Percentiles rank a stretch among this genome's conserved stretches.
phyloP scores from a whole-genome alignment of 2,329 filamentous ascomycete species.

The Dendrostoma leiphaemia region DNA sequence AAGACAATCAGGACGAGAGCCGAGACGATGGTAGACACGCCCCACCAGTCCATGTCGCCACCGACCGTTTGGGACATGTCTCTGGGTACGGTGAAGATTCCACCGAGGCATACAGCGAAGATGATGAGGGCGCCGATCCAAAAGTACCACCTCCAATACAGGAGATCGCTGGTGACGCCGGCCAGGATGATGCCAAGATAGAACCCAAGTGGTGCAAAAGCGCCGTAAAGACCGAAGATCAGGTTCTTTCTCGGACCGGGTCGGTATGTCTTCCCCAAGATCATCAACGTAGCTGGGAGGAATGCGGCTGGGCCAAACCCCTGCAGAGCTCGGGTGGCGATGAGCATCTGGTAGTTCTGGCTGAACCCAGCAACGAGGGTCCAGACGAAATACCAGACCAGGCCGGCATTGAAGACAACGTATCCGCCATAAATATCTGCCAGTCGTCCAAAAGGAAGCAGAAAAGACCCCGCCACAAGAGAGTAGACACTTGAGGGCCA shows the following conservation, averaged over 20 bases:
- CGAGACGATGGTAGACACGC: conserved; percentile 57
- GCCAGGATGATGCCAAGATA: conserved; percentile 66
- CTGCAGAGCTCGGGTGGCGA: conserved; percentile 71
- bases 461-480: conserved; percentile 50
- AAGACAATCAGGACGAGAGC: conserved; percentile 71
- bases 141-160: conserved; percentile 69
- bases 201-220: conserved; percentile 57
- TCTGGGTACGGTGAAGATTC: conserved; percentile 35
- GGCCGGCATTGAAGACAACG: conserved; percentile 56
- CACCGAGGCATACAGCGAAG: conserved; percentile 27
- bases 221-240: conserved; percentile 58
- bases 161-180: conserved; percentile 58
- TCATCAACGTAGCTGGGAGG: conserved; percentile 66
- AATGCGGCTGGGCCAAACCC: conserved; percentile 73
- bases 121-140: conserved; percentile 54
- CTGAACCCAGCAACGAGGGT: conserved; percentile 70
- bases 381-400: conserved; percentile 67
- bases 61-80: conserved; percentile 21
- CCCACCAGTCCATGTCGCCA: conserved; percentile 66
- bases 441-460: conserved; percentile 63
- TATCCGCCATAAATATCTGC: conserved; percentile 64
- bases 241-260: conserved; percentile 71
- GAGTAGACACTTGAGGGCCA: conserved; percentile 66
- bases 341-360: conserved; percentile 65
- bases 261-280: conserved; percentile 66